Base-by-base conservation (phyloP, 192 early-diverging fungal genomes). In the Coemansia sp. region DNA sequence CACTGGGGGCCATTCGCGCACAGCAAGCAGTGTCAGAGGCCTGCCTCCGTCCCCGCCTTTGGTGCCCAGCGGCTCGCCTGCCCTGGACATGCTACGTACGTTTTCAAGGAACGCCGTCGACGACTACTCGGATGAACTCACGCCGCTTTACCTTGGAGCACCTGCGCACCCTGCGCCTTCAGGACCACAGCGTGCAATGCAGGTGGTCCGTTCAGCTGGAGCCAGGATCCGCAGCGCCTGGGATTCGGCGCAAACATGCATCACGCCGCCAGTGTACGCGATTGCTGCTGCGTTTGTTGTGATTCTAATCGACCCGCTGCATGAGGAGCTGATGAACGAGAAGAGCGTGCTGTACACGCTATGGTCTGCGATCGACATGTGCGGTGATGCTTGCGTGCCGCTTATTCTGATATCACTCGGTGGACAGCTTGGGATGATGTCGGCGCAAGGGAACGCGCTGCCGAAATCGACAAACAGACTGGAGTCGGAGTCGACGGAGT, bases 301-400 rank as follows among this genome's bases (percentile, higher is more conserved):
- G 9, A 90, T 89, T 23, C 58, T 88, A 7, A 85, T 88, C 9
- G 86, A 87, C 2, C 85, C 86, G 10, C 45, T 94, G 25, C 87
- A 92, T 55, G 61, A 52, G 28, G 39, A 87, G 0, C 69, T 94
- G 20, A 90, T 87, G 77, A 80, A 84, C 40, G 75, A 79, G 2
- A 67, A 83, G 7, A 85, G 86, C 7, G 75, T 88, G 46, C 61
- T 88, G 6, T 72, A 87, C 63, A 68, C 87, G 2, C 37, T 91
- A 4, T 86, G 88, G 61, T 84, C 87, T 49, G 87, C 88, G 1
- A 83, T 93, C 25, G 87, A 91, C 25, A 83, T 75, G 53, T 89
- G 91, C 68, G 92, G 92, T 35, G 83, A 86, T 26, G 90, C 90
- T 4, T 90, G 89, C 8, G 90, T 93, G 20, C 92, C 92, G 2